Percentiles rank a stretch among this genome's conserved stretches.
phyloP scores from a whole-genome alignment of 1,284 basidiomycete species.

The Dichomitus squalens region DNA sequence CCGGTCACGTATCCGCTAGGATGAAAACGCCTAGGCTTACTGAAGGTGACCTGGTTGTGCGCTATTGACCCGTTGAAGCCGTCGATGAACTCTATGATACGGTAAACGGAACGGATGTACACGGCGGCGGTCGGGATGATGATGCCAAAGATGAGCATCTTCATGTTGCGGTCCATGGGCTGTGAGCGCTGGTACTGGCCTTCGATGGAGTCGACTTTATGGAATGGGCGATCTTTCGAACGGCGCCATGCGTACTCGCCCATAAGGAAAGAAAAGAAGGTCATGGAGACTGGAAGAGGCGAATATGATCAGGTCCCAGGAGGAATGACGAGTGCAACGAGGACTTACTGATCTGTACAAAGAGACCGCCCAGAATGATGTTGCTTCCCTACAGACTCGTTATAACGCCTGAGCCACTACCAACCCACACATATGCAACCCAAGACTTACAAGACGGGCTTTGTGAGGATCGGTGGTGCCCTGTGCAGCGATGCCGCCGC shows the following conservation, averaged over 20 bases:
- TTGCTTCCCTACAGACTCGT: slow-evolving; percentile 35
- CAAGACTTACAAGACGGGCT: slow-evolving; percentile 5
- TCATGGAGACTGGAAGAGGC: slow-evolving; percentile 12
- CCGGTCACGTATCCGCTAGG: neutral
- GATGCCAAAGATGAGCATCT: slow-evolving; percentile 18
- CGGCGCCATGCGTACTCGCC: slow-evolving; percentile 17
- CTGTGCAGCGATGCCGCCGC: slow-evolving; percentile 51
- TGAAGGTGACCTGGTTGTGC: slow-evolving; percentile 52
- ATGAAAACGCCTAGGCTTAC: slow-evolving; percentile 27
- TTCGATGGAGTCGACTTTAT: neutral
- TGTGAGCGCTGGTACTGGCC: neutral
- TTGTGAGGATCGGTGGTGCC: slow-evolving; percentile 28
- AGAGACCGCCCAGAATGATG: slow-evolving; percentile 58
- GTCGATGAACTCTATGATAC: slow-evolving; percentile 43
- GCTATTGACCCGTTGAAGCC: slow-evolving; percentile 55
- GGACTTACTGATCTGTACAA: slow-evolving; percentile 39
- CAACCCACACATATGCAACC: neutral
- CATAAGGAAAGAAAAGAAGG: slow-evolving; percentile 16
- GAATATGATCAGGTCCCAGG: neutral
- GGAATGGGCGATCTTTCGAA: slow-evolving; percentile 14
- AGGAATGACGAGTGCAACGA: neutral
- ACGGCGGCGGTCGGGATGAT: slow-evolving; percentile 11
- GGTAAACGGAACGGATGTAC: slow-evolving; percentile 21
- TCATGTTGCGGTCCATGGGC: slow-evolving; percentile 10
- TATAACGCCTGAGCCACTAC: neutral